Conservation (phyloP, 495 filamentous ascomycete genomes). For the Daldinia vernicosa region DNA sequence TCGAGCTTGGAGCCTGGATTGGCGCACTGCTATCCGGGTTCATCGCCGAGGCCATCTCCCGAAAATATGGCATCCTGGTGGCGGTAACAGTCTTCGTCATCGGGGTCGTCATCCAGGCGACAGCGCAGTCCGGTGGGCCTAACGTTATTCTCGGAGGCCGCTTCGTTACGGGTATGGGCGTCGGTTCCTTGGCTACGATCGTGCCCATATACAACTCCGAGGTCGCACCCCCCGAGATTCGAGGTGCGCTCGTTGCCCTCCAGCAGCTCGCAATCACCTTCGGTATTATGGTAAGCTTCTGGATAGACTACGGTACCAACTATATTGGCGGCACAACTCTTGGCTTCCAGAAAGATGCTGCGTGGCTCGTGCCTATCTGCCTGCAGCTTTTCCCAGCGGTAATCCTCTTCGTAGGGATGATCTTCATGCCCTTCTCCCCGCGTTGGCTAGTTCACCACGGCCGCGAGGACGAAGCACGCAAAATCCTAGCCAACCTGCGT, state of each 20-base stretch:
- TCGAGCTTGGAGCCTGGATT: constrained; percentile 84
- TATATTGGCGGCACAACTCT: constrained; percentile 76
- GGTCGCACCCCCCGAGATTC: constrained; percentile 67
- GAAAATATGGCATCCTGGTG: constrained; percentile 78
- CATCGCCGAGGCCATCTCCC: constrained; percentile 75
- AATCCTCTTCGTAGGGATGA: constrained; percentile 72
- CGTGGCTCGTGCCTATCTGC: constrained; percentile 74
- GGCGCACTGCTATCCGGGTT: constrained; percentile 80
- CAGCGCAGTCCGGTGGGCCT: constrained; percentile 62
- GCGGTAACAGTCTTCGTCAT: constrained; percentile 77
- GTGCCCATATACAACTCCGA: constrained; percentile 76
- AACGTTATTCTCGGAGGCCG: constrained; percentile 75
- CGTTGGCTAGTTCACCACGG: constrained; percentile 80
- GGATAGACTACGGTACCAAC: constrained; percentile 82
- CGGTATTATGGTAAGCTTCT: constrained; percentile 85
- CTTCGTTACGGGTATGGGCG: constrained; percentile 80
- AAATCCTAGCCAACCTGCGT: constrained; percentile 73
- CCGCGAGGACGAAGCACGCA: constrained; percentile 74
- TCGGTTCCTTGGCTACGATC: constrained; percentile 73
- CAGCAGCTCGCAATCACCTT: constrained; percentile 86
- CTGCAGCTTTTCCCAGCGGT: constrained; percentile 69
- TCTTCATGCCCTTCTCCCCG: constrained; percentile 84
- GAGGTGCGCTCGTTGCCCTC: constrained; percentile 76
- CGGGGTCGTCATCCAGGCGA: constrained; percentile 78
- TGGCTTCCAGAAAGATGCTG: constrained; percentile 69